Conservation (phyloP, 352 stramenopile species). For the Aphanomyces cochlioides region DNA sequence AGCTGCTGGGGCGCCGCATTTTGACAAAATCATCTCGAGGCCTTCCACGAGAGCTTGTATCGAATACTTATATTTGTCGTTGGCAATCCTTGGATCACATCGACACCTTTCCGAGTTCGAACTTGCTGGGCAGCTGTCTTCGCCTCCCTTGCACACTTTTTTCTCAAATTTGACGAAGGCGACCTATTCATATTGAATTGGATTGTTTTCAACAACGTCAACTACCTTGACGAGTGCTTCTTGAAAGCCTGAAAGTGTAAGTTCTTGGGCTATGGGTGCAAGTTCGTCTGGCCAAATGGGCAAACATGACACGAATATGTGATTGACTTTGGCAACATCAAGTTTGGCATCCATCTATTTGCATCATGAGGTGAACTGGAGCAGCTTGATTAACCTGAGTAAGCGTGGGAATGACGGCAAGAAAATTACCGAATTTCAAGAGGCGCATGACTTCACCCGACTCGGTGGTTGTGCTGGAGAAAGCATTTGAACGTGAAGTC, state of each 20-base stretch:
- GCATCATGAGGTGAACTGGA: no score
- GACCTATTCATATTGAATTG: conserved; percentile 3
- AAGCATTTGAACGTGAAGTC: no score
- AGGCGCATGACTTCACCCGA: no score
- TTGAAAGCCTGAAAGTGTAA: not conserved
- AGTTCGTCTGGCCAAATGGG: conserved; percentile 33
- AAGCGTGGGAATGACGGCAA: no score
- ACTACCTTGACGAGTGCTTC: conserved; percentile 36
- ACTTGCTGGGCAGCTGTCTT: conserved; percentile 56
- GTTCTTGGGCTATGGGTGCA: conserved; percentile 17
- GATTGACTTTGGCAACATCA: conserved; percentile 50
- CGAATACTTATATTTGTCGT: conserved; percentile 34
- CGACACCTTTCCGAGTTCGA: conserved; percentile 45
- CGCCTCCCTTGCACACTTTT: conserved; percentile 43
- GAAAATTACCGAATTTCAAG: no score
- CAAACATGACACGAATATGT: conserved; percentile 60
- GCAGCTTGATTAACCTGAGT: no score
- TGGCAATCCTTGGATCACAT: conserved; percentile 32
- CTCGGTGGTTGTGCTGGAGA: no score
- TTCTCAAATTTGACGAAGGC: conserved; percentile 37
- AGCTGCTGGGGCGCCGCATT: conserved; percentile 31
- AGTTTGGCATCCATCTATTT: conserved; percentile 37
- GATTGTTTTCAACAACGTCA: conserved; percentile 48
- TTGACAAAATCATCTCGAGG: conserved; percentile 40
- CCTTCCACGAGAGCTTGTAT: conserved; percentile 47